phyloP scores from a whole-genome alignment of 192 early-diverging fungal species.

The Entomortierella beljakovae region DNA sequence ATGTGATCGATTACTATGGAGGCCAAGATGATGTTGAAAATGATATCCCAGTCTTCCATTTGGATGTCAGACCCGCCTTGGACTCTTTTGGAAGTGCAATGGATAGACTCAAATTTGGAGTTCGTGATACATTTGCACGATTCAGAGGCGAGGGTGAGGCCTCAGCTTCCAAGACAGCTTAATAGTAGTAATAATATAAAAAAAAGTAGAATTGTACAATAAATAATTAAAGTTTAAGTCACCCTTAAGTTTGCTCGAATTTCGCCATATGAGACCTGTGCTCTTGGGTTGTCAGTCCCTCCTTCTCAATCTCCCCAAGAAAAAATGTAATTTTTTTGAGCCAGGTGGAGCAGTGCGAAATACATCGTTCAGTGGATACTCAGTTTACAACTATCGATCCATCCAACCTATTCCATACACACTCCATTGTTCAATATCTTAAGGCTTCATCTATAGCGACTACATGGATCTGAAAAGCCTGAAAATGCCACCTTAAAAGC shows the following conservation, averaged over 20 bases:
- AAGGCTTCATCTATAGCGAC: no score
- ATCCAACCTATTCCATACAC: background rate
- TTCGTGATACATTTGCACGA: conserved; percentile 60
- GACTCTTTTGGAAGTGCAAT: conserved; percentile 77
- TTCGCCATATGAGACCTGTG: conserved; percentile 1
- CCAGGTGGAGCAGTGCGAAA: background rate
- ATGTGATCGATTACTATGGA: conserved; percentile 97
- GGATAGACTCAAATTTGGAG: conserved; percentile 73
- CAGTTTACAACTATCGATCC: conserved; percentile 15
- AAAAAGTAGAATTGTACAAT: no score
- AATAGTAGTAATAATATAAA: no score
- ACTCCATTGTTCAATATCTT: background rate
- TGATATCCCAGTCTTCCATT: conserved; percentile 86
- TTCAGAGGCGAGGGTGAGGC: conserved; percentile 36
- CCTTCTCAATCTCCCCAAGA: conserved; percentile 49
- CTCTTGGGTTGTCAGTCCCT: background rate
- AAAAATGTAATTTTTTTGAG: conserved; percentile 33
- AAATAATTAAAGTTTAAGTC: background rate
- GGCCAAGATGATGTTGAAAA: conserved; percentile 74
- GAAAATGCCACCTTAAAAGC: no score
- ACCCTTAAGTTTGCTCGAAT: conserved; percentile 16
- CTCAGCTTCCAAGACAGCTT: conserved; percentile 31
- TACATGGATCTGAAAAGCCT: no score
- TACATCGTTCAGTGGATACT: background rate
- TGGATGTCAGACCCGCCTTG: conserved; percentile 95